A percentile compares a stretch with the other conserved stretches of the same genome.
Conservation (phyloP, 176 grass and related monocot species). For the Luzula sylvatica region DNA sequence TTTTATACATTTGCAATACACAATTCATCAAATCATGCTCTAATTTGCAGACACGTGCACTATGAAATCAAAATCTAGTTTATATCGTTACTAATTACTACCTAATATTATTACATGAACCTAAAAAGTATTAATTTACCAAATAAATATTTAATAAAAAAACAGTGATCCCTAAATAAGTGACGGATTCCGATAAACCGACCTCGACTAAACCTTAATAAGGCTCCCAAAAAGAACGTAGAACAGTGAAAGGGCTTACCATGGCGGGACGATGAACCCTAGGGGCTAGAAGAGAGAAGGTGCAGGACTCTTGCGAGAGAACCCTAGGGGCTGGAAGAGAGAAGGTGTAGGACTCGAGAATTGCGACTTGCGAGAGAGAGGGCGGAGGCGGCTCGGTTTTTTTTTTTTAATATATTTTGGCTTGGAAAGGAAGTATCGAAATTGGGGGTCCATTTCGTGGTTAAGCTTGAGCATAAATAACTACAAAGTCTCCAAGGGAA, state of each 20-base stretch:
- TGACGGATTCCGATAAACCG: not conserved
- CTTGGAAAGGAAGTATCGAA: constrained; percentile 17
- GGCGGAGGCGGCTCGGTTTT: not conserved
- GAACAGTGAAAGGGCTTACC: constrained; percentile 7
- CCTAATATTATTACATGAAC: not conserved
- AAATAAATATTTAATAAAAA: not conserved
- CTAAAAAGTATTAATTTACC: not conserved
- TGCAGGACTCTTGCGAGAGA: not conserved
- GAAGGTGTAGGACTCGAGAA: not conserved
- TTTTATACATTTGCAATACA: not conserved
- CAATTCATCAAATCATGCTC: not conserved
- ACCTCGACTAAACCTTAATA: not conserved
- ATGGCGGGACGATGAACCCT: constrained; percentile 2
- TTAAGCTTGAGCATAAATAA: too few species aligned
- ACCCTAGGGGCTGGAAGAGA: constrained; percentile 4
- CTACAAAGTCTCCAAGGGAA: too few species aligned
- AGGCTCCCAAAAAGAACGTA: not conserved
- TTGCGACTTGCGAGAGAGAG: too few species aligned
- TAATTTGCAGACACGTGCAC: too few species aligned
- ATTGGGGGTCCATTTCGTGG: not conserved
- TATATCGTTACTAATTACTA: not conserved
- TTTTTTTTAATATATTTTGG: not conserved
- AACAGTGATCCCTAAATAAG: not conserved
- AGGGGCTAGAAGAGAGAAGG: not conserved
- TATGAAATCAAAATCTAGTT: not conserved